A percentile compares a stretch with the other conserved stretches of the same genome.
These are phyloP conservation scores for Candida morakotiae DNA, from an alignment of 805 yeast species.

Conservation along the genomic window DNA sequence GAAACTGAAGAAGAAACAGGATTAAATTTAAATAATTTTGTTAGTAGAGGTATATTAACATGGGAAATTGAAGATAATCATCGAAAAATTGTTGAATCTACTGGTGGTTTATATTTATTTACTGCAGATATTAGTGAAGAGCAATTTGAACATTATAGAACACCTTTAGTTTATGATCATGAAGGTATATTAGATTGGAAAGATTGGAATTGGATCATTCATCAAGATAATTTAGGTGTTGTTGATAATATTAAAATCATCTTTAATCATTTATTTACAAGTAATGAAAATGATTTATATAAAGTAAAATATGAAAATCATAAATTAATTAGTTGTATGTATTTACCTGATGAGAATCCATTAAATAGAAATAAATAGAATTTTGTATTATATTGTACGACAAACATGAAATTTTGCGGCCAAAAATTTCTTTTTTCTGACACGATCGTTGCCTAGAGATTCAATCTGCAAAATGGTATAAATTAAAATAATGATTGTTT, in stretches of 20 bases:
- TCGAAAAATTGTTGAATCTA: conserved; percentile 1
- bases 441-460: too few relatives aligned
- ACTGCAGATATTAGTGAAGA: conserved; percentile 30
- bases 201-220: conserved; percentile 29
- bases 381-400: too few relatives aligned
- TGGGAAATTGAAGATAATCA: conserved; percentile 21
- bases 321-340: conserved; percentile 11
- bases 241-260: conserved; percentile 32
- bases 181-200: conserved; percentile 46
- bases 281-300: conserved; percentile 21
- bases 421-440: too few relatives aligned
- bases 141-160: conserved; percentile 19
- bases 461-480: too few relatives aligned
- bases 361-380: too few relatives aligned
- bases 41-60: conserved; percentile 29
- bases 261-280: conserved; percentile 19
- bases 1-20: conserved; percentile 43
- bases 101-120: conserved; percentile 38
- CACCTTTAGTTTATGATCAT: conserved; percentile 25
- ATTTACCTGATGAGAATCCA: conserved; percentile 10
- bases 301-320: conserved; percentile 20
- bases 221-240: conserved; percentile 35
- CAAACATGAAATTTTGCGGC: too few relatives aligned
- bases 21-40: conserved; percentile 22
- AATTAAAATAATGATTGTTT: conserved; percentile 3